phyloP scores from a whole-genome alignment of 768 basidiomycete genomes.

The Phaeotremella fagi region DNA sequence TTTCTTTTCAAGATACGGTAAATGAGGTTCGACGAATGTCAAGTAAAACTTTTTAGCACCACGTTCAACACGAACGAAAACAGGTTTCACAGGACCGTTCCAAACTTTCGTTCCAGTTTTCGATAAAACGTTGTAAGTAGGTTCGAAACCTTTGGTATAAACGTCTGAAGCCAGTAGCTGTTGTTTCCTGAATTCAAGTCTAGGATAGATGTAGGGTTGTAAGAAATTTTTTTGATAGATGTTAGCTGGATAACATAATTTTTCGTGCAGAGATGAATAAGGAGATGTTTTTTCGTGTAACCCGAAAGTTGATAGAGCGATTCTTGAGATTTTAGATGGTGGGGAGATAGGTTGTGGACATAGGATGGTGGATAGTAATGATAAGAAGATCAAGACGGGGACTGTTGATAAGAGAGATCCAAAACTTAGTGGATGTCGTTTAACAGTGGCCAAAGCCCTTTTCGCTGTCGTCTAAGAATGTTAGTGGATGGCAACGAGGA shows the following conservation, averaged over 20 bases:
- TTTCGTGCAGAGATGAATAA: conserved; percentile 13
- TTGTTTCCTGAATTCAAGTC: conserved; percentile 14
- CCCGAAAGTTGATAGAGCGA: conserved; percentile 28
- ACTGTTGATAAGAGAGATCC: conserved; percentile 36
- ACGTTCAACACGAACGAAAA: conserved; percentile 10
- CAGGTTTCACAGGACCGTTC: conserved; percentile 24
- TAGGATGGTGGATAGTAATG: conserved; percentile 36
- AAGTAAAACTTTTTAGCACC: conserved; percentile 31
- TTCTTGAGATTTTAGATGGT: conserved; percentile 19
- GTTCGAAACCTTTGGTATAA: conserved; percentile 24
- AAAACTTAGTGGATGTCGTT: conserved; percentile 34
- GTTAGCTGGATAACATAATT: conserved; percentile 42
- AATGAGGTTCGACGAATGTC: conserved; percentile 36
- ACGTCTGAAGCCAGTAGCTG: conserved; percentile 12
- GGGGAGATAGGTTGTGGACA: conserved; percentile 33
- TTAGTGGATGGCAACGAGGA: not conserved
- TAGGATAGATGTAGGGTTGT: conserved; percentile 42
- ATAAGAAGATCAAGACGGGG: conserved; percentile 33
- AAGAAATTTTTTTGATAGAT: conserved; percentile 36
- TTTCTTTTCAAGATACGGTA: conserved; percentile 21
- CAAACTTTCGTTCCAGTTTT: conserved; percentile 2
- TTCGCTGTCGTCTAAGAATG: conserved; percentile 14
- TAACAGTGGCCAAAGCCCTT: conserved; percentile 19
- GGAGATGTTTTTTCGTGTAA: conserved; percentile 5
- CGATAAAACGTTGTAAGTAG: conserved; percentile 7